These are phyloP conservation scores for Coemansia sp. DNA, from an alignment of 192 early-diverging fungal species.

Conservation along the genomic window DNA sequence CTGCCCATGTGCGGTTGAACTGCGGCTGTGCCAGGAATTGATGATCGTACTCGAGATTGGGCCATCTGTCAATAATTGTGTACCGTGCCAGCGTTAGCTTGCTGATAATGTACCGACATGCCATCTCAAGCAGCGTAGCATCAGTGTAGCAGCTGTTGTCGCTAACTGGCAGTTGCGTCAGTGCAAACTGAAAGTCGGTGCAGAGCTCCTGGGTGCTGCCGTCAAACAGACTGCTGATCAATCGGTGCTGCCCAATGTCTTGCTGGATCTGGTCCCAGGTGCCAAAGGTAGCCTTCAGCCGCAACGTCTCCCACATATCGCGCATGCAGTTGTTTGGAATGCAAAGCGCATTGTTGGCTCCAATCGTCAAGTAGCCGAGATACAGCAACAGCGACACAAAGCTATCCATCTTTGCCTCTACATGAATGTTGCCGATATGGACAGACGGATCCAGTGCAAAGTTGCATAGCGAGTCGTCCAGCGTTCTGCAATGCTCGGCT, in stretches of 20 bases:
- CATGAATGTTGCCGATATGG: neutral
- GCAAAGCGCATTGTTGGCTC: neutral
- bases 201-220: neutral
- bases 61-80: neutral
- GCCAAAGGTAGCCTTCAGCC: neutral
- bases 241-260: neutral
- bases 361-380: neutral
- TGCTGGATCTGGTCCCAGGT: neutral
- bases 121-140: neutral
- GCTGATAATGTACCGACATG: neutral
- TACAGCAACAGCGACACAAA: neutral
- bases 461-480: too few species aligned
- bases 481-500: too few species aligned
- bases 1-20: neutral
- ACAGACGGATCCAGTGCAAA: neutral
- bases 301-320: neutral
- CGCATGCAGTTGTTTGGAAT: neutral
- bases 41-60: neutral
- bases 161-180: neutral
- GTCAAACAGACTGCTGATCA: neutral
- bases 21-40: neutral
- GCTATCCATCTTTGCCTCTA: neutral
- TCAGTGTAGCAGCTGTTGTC: neutral
- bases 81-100: neutral
- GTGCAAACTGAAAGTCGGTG: neutral